Percentiles rank a stretch among this genome's conserved stretches.
These are phyloP conservation scores for Carpinus fangiana DNA, from an alignment of 306 rosid species.

Conservation along the genomic window DNA sequence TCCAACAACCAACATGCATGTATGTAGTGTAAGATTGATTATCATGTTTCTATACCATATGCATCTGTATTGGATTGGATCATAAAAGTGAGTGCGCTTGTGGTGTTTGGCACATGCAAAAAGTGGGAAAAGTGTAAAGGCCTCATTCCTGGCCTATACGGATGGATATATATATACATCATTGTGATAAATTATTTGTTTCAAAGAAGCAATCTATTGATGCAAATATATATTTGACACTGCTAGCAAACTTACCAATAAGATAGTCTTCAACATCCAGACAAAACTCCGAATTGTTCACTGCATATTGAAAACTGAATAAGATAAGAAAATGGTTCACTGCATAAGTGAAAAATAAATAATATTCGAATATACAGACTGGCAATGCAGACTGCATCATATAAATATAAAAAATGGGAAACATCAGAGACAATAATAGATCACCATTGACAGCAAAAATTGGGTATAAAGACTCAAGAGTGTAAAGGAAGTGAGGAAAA, in stretches of 20 bases:
- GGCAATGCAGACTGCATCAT: neutral
- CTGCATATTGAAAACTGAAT: constrained; percentile 44
- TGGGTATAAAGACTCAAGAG: neutral
- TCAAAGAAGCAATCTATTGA: constrained; percentile 7
- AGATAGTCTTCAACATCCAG: constrained; percentile 93
- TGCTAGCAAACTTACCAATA: constrained; percentile 55
- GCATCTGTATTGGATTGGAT: neutral
- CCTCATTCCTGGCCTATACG: neutral
- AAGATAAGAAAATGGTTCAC: neutral
- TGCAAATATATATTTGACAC: constrained; percentile 18
- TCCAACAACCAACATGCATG: neutral
- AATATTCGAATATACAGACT: neutral
- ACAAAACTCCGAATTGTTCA: constrained; percentile 65
- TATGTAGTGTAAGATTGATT: neutral
- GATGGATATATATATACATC: constrained; percentile 1
- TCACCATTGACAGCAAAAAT: neutral
- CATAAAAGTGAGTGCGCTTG: neutral
- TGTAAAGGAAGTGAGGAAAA: neutral
- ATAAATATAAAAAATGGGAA: neutral
- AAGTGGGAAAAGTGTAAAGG: neutral
- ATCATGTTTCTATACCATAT: neutral
- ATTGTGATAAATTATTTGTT: constrained; percentile 12
- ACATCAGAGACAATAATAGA: neutral
- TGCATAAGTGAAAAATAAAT: neutral
- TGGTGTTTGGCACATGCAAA: neutral